Evolutionary conservation across 2,329 filamentous ascomycete species (phyloP), one percentile per base, ranked within the genome.

Genomic region (Xylariaceae sp.): DNA sequence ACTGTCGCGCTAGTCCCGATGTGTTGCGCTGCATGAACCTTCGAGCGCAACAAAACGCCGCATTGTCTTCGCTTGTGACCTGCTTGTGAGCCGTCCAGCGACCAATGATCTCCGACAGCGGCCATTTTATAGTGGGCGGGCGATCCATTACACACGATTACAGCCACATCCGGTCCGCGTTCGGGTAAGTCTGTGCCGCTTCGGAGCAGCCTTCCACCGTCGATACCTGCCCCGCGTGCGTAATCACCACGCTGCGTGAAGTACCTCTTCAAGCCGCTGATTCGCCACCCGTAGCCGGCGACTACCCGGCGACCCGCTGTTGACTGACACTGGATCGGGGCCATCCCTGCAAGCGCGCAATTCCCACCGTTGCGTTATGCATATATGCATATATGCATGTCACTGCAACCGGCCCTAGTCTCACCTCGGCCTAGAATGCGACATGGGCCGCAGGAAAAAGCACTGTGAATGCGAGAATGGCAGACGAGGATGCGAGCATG

Each of bases 21-120:
- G 47, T 23, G 49, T 57, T 52, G 23, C 55, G 53, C 50, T 44
- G 55, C 55, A 57, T 57, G 48, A 52, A 44, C 23, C 23, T 30
- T 30, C 23, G 23, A 30, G 23, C 5, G 23, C 23, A 30, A 30
- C 17, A 52, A 49, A 34, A 51, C 37, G 53, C 48, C 44, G 51
- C 18, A 42, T 53, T 50, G 45, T 30, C 23, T 30, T 30, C 23
- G 23, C 23, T 30, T 30, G 23, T 30, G 48, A 17, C n/a, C 6
- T 50, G 53, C 6, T 15, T 10, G 8, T 42, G 37, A 42, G 9
- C 9, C 9, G 9, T 42, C 7, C 37, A 9, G 39, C 48, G 45
- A 44, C 17, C 23, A 50, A 45, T 34, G 10, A 15, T 47, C 57
- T 59, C 60, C 60, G 60, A 60, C 53, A 57, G 45, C 60, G 60